These are phyloP conservation scores for Solanum hybrid DNA, from an alignment of 305 asterid species.

Conservation along the genomic window DNA sequence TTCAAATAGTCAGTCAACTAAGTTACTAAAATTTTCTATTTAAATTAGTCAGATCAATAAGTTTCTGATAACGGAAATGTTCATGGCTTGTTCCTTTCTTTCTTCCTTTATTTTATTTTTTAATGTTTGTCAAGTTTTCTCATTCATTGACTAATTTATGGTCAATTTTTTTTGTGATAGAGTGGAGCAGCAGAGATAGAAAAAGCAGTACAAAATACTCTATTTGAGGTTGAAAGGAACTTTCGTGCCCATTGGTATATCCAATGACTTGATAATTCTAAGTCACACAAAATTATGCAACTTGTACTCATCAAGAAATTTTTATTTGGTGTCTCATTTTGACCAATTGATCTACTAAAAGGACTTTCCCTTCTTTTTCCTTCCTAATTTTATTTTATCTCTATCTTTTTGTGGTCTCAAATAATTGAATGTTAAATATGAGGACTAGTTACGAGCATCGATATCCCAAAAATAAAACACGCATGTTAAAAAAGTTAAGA, in stretches of 20 bases:
- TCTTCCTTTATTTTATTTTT: not conserved
- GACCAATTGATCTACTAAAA: not conserved
- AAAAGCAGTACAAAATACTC: conserved; percentile 25
- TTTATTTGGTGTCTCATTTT: not conserved
- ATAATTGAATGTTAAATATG: not conserved
- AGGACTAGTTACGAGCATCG: no score
- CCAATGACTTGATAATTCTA: not conserved
- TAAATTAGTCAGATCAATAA: not conserved
- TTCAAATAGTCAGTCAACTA: no score
- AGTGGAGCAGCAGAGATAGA: conserved; percentile 35
- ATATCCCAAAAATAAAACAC: not conserved
- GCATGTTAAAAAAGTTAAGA: not conserved
- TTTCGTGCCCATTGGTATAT: not conserved
- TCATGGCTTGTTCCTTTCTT: not conserved
- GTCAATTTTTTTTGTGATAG: conserved; percentile 1
- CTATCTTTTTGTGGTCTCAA: not conserved
- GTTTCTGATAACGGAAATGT: not conserved
- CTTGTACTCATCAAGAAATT: not conserved
- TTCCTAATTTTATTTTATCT: not conserved
- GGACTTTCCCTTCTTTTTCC: not conserved
- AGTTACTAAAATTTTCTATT: not conserved
- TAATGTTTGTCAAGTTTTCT: not conserved
- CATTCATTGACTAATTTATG: not conserved
- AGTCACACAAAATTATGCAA: not conserved
- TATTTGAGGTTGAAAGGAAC: conserved; percentile 34